phyloP scores from a whole-genome alignment of 371 early-diverging fungal genomes.

The Vairimorpha ceranae region DNA sequence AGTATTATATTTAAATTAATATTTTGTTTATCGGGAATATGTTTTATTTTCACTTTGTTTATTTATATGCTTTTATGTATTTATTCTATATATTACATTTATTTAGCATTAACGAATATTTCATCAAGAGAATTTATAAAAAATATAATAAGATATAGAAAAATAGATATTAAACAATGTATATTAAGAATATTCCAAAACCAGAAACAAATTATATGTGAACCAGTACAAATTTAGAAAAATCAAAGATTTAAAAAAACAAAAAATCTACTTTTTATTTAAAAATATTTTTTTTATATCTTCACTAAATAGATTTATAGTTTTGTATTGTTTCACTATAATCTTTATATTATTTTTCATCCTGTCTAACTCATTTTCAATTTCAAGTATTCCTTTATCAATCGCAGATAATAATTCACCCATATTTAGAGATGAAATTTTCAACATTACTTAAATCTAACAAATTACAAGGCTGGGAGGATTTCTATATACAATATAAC shows the following conservation, averaged over 20 bases:
- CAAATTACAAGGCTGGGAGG: constrained; percentile 60
- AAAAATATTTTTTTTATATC: not conserved
- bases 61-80: not conserved
- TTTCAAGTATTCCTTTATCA: constrained; percentile 12
- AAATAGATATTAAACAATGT: not conserved
- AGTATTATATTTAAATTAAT: not conserved
- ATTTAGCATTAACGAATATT: not conserved
- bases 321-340: constrained; percentile 26
- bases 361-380: constrained; percentile 24
- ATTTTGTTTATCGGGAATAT: not conserved
- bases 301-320: not conserved
- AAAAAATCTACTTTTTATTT: not conserved
- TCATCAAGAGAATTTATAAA: constrained; percentile 11
- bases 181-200: not conserved
- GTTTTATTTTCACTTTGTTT: not conserved
- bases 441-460: constrained; percentile 56
- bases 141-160: not conserved
- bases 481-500: constrained; percentile 57
- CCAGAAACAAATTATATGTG: not conserved
- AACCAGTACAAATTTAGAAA: not conserved
- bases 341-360: constrained; percentile 18
- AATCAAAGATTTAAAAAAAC: not conserved
- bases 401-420: constrained; percentile 26
- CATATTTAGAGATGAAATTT: constrained; percentile 46
- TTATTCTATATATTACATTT: not conserved